These are phyloP conservation scores for Melaleuca quinquenervia DNA, from an alignment of 345 rosid genomes.

Conservation along the genomic window DNA sequence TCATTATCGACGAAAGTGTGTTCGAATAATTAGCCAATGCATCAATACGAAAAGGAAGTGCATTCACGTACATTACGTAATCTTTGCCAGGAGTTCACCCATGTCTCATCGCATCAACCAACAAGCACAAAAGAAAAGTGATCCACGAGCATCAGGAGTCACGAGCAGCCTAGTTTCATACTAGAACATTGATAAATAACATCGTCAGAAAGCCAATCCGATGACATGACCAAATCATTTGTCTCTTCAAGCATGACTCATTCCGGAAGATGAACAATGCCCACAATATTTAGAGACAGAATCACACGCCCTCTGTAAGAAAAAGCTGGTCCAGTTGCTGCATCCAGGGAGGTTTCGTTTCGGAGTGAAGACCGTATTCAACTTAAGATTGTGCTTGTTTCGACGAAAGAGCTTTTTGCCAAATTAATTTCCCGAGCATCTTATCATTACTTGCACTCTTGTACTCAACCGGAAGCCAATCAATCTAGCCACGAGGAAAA, in stretches of 20 bases:
- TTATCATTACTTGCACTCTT: not conserved
- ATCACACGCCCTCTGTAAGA: accelerated
- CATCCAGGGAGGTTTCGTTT: not conserved
- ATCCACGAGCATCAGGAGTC: not conserved
- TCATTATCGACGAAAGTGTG: not conserved
- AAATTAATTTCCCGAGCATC: not conserved
- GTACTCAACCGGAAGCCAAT: not conserved
- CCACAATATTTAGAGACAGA: not conserved
- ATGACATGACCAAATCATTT: not conserved
- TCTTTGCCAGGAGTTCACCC: not conserved
- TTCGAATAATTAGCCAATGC: too few species aligned
- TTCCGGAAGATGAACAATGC: not conserved
- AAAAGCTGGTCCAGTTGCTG: not conserved
- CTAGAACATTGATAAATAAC: accelerated
- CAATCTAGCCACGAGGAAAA: not conserved
- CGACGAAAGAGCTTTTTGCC: not conserved
- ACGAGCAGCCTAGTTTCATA: not conserved
- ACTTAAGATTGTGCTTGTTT: not conserved
- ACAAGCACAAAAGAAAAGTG: not conserved
- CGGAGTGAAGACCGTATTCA: not conserved
- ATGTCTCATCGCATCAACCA: not conserved
- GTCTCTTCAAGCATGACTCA: not conserved
- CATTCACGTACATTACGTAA: not conserved
- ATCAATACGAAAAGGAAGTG: not conserved
- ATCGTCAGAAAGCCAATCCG: not conserved